Percentiles rank a stretch among this genome's conserved stretches.
Evolutionary conservation across 2,329 filamentous ascomycete species (phyloP).

Genomic region (Microdochium paspali): DNA sequence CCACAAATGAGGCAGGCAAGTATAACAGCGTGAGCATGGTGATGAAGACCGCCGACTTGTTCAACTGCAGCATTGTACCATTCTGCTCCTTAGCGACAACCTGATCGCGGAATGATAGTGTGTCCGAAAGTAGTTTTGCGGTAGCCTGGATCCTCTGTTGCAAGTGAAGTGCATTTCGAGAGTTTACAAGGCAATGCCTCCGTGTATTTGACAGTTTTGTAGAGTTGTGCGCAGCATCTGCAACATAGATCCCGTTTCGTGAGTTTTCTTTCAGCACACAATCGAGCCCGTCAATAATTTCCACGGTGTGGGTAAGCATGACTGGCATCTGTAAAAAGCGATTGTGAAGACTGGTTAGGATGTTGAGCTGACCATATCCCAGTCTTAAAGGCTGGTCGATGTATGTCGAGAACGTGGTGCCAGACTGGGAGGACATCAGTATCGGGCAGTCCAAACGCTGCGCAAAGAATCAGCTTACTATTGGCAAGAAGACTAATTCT

Average conservation of each 20-base stretch:
- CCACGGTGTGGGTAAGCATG: conserved; percentile 10
- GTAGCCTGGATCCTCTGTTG: conserved; percentile 14
- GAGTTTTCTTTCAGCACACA: conserved; percentile 1
- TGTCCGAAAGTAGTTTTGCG: conserved; percentile 15
- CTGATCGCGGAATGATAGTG: conserved; percentile 18
- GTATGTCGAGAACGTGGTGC: conserved; percentile 15
- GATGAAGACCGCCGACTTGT: conserved; percentile 21
- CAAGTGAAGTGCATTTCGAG: conserved; percentile 11
- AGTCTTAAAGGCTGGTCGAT: conserved; percentile 16
- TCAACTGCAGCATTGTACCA: conserved; percentile 18
- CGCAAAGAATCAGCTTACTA: conserved; percentile 7
- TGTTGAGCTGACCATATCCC: conserved; percentile 16
- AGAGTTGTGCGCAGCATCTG: not conserved
- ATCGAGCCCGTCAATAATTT: conserved; percentile 10
- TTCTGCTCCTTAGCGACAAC: conserved; percentile 20
- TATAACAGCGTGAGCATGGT: conserved; percentile 19
- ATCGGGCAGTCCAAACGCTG: not conserved
- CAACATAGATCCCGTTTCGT: not conserved
- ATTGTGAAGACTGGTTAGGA: conserved; percentile 13
- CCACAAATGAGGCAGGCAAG: conserved; percentile 24
- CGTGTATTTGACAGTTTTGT: conserved; percentile 5
- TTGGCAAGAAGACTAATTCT: conserved; percentile 13
- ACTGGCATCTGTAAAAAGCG: conserved; percentile 12
- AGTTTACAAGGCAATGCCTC: conserved; percentile 8
- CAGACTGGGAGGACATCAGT: conserved; percentile 8